phyloP scores from a whole-genome alignment of 2,329 filamentous ascomycete genomes.

The Ilyonectria mors-panacis region DNA sequence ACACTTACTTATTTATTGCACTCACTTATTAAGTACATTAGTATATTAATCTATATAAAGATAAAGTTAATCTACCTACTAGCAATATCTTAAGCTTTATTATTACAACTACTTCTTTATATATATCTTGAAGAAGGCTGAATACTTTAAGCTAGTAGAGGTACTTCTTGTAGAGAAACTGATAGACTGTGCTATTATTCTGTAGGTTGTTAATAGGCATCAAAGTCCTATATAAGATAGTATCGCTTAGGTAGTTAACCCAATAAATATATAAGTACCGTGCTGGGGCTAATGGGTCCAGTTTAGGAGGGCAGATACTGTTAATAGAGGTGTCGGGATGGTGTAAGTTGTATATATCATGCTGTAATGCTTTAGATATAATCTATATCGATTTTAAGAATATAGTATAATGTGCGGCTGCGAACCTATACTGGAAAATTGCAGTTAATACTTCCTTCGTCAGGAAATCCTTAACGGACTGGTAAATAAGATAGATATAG shows the following conservation, averaged over 20 bases:
- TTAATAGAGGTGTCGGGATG: slow-evolving; percentile 28
- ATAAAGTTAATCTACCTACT: neutral
- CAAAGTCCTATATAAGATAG: neutral
- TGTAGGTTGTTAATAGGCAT: neutral
- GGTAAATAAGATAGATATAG: slow-evolving; percentile 56
- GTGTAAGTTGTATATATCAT: slow-evolving; percentile 54
- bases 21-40: too few relatives aligned
- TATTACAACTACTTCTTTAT: neutral
- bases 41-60: fast-evolving
- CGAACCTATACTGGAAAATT: slow-evolving; percentile 50
- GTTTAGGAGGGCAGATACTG: slow-evolving; percentile 26
- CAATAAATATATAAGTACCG: slow-evolving; percentile 40
- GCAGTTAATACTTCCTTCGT: slow-evolving; percentile 32
- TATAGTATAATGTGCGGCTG: slow-evolving; percentile 49
- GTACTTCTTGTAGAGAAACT: neutral
- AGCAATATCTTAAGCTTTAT: neutral
- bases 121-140: slow-evolving; percentile 49
- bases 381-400: slow-evolving; percentile 53
- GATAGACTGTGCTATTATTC: neutral
- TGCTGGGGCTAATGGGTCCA: slow-evolving; percentile 34
- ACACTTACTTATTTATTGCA: too few relatives aligned
- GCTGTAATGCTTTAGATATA: slow-evolving; percentile 49
- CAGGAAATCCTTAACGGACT: slow-evolving; percentile 61
- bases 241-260: slow-evolving; percentile 37
- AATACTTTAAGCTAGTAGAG: slow-evolving; percentile 62